Evolutionary conservation across 352 stramenopile genomes (phyloP).

Genomic region (Thraustotheca clavata): DNA sequence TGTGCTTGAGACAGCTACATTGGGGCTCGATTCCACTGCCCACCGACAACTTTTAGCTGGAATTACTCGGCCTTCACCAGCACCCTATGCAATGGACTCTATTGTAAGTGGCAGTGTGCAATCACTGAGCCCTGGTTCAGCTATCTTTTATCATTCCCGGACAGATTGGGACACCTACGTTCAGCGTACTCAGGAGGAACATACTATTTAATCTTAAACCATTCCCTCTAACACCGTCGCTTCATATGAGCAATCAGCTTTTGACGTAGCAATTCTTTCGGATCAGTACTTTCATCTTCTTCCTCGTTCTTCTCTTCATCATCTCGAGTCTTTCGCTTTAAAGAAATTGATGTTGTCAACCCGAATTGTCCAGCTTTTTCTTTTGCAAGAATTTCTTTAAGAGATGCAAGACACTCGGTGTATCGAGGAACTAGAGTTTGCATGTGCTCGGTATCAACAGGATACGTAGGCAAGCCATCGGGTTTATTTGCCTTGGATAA

Average conservation of each 20-base stretch:
- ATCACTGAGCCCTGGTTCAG: background rate
- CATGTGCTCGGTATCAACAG: constrained; percentile 61
- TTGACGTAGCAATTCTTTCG: background rate
- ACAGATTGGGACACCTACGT: background rate
- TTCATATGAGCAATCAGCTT: constrained; percentile 1
- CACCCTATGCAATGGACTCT: background rate
- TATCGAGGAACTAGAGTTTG: constrained; percentile 71
- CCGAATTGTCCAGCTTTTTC: constrained; percentile 43
- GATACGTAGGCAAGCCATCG: constrained; percentile 62
- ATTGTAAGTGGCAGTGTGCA: background rate
- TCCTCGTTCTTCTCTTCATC: background rate
- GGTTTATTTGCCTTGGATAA: constrained; percentile 74
- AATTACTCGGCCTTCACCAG: background rate
- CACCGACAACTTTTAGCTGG: background rate
- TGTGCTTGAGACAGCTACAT: background rate
- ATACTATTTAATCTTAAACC: background rate
- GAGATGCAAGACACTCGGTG: constrained; percentile 49
- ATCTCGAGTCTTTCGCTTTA: background rate
- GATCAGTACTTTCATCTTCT: background rate
- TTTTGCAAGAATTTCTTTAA: constrained; percentile 71
- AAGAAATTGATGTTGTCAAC: constrained; percentile 14
- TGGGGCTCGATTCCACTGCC: background rate
- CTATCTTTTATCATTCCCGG: background rate
- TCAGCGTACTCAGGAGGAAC: background rate
- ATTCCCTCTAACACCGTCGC: background rate